Percentiles rank a stretch among this genome's conserved stretches.
These are phyloP conservation scores for Apiospora sp. DNA, from an alignment of 2,329 filamentous ascomycete species.

Conservation along the genomic window DNA sequence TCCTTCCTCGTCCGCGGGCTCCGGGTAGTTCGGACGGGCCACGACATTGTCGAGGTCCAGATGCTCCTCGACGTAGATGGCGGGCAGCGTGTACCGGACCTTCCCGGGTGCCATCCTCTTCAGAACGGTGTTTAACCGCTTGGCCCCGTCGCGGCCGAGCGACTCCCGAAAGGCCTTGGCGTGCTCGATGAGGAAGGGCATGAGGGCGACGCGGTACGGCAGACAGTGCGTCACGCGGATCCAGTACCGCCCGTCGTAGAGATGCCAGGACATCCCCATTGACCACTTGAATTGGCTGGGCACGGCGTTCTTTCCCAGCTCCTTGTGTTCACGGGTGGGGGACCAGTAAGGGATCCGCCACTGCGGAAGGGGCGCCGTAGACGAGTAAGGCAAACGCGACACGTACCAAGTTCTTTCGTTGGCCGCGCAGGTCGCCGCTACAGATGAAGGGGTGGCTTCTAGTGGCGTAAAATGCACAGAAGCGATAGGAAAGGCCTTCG, in stretches of 20 bases:
- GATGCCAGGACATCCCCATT: constrained; percentile 44
- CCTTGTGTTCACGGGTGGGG: not conserved
- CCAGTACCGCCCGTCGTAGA: constrained; percentile 72
- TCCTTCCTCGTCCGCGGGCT: constrained; percentile 11
- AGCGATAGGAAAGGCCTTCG: constrained; percentile 58
- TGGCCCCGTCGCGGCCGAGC: constrained; percentile 44
- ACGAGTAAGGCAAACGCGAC: constrained; percentile 54
- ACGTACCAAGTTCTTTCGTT: constrained; percentile 52
- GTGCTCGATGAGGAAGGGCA: constrained; percentile 54
- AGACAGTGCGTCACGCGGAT: constrained; percentile 55
- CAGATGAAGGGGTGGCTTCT: constrained; percentile 27
- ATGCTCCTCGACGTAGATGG: constrained; percentile 56
- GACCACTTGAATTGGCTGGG: constrained; percentile 30
- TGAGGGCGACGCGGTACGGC: constrained; percentile 51
- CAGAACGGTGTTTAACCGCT: constrained; percentile 52
- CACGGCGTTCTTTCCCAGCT: not conserved
- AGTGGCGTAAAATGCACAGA: constrained; percentile 57
- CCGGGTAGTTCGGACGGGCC: constrained; percentile 33
- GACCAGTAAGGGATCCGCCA: constrained; percentile 32
- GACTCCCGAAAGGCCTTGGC: constrained; percentile 57
- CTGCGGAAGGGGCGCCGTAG: constrained; percentile 46
- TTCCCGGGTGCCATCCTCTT: constrained; percentile 62
- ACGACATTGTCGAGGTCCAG: constrained; percentile 34
- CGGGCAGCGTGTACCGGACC: constrained; percentile 62
- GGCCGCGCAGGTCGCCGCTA: constrained; percentile 23